Evolutionary conservation across 192 early-diverging fungal species (phyloP), one percentile per base, ranked within the genome.

Genomic region (Gonapodya prolifera): DNA sequence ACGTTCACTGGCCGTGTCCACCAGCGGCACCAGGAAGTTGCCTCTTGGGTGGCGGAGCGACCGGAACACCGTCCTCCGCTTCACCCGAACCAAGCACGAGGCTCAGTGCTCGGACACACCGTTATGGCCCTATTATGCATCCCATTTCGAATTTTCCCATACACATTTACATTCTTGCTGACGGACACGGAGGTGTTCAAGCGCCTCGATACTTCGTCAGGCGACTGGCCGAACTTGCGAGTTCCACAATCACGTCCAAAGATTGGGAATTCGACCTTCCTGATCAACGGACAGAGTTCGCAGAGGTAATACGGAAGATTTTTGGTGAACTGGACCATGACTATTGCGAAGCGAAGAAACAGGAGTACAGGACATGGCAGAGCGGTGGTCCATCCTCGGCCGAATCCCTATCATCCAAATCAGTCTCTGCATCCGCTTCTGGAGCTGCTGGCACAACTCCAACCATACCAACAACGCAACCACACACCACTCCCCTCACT

Each of bases 121-220:
- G 45, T 16, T 61, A 61, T 61, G 45, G 45, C 23, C 45, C 45
- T 23, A 61, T 75, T 31, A 30, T 28, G n/a, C 77, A 78, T 61
- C 77, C 77, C 1, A 30, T 75, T 2, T 75, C 70, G 69, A 30
- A 69, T 18, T 61, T 78, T 34, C 77, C 77, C 18, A 61, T 78
- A 28, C 69, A 61, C 23, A 23, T 89, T 1, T 86, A 86, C 77
- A 70, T 90, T 18, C 78, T 90, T 28, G 89, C 89, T 16, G 89
- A 90, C 78, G 89, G 89, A 1, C 89, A 90, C 76, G 89, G 87
- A 33, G 89, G 89, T 17, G 80, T 81, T 23, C 79, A 82, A 70
- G 87, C 87, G 30, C 77, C 85, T 1, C 74, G 73, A 2, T 90
- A 87, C 80, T 88, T 90, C 79, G 85, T 86, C 8, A 76, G 69